phyloP scores from a whole-genome alignment of 73 alveolate genomes.

The Tetrahymena thermophila region DNA sequence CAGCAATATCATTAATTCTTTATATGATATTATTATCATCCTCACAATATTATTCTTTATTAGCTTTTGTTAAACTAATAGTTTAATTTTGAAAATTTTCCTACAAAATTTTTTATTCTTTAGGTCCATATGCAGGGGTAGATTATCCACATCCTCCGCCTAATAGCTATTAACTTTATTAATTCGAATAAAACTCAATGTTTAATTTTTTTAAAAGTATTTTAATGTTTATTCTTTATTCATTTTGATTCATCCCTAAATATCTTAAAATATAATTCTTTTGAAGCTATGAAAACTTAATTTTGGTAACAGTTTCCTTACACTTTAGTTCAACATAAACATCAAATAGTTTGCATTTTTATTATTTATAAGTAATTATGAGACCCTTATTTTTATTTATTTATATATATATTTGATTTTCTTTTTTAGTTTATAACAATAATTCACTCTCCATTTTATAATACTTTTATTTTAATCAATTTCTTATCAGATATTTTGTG shows the following conservation, averaged over 20 bases:
- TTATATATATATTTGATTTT: too few relatives aligned
- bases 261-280: not conserved
- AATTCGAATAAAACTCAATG: not conserved
- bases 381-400: not conserved
- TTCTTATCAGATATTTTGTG: not conserved
- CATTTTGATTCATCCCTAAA: too few relatives aligned
- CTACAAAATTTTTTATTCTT: not conserved
- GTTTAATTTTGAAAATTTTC: not conserved
- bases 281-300: not conserved
- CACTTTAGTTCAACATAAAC: not conserved
- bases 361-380: not conserved
- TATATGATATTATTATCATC: not conserved
- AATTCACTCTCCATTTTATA: not conserved
- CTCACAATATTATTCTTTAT: not conserved
- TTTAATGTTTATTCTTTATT: too few relatives aligned
- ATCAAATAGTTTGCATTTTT: too few relatives aligned
- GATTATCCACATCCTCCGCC: not conserved
- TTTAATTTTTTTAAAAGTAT: too few relatives aligned
- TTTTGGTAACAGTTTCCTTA: not conserved
- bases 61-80: not conserved
- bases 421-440: too few relatives aligned
- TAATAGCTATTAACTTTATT: not conserved
- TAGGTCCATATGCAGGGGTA: not conserved
- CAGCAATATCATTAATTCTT: not conserved
- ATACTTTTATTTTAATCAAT: too few relatives aligned